Conservation (phyloP, 2,329 filamentous ascomycete genomes). For the Trichoderma koningiopsis region DNA sequence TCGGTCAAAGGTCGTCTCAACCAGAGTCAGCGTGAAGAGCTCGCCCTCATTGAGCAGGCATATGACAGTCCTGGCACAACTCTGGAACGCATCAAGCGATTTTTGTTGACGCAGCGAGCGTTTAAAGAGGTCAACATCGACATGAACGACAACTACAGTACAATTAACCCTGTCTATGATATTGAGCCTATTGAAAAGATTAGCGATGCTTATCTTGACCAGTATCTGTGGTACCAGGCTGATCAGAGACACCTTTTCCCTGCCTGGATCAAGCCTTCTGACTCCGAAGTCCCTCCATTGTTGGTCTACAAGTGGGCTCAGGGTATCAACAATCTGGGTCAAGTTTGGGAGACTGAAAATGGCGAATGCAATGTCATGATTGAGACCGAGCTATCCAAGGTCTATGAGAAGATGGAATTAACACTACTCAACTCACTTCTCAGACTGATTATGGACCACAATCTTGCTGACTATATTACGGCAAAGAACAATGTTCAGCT, state of each 20-base stretch:
- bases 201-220: slow-evolving; percentile 96
- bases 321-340: slow-evolving; percentile 95
- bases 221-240: slow-evolving; percentile 99
- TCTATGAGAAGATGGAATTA: slow-evolving; percentile 98
- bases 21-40: slow-evolving; percentile 94
- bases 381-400: slow-evolving; percentile 97
- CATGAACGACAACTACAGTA: slow-evolving; percentile 99
- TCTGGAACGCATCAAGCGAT: slow-evolving; percentile 93
- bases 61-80: slow-evolving; percentile 98
- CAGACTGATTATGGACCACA: slow-evolving; percentile 98
- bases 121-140: slow-evolving; percentile 99
- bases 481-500: slow-evolving; percentile 99
- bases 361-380: slow-evolving; percentile 99
- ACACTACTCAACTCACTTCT: slow-evolving; percentile 92
- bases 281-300: slow-evolving; percentile 93
- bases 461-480: slow-evolving; percentile 97
- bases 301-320: slow-evolving; percentile 99
- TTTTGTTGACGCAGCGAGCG: slow-evolving; percentile 91
- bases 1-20: slow-evolving; percentile 96
- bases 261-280: slow-evolving; percentile 98
- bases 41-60: slow-evolving; percentile 95
- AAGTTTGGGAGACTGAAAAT: slow-evolving; percentile 91
- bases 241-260: slow-evolving; percentile 97
- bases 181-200: slow-evolving; percentile 99
- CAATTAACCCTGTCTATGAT: slow-evolving; percentile 98